These are phyloP conservation scores for Globisporangium rhizosaccharum DNA, from an alignment of 352 stramenopile species.

Conservation along the genomic window DNA sequence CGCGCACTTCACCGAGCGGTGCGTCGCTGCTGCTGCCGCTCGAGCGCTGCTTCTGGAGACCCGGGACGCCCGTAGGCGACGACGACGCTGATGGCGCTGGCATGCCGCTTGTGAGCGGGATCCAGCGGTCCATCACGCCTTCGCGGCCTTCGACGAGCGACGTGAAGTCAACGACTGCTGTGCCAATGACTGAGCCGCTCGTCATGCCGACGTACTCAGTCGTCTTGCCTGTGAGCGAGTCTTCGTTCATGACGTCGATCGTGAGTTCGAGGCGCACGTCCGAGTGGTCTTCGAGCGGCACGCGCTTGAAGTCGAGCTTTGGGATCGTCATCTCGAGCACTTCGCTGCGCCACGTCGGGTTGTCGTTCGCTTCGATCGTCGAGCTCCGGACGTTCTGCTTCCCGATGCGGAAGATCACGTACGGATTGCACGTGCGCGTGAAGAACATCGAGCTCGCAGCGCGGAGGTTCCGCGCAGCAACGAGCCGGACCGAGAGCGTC, in stretches of 20 bases:
- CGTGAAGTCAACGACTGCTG: constrained; percentile 62
- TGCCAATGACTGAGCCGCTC: constrained; percentile 73
- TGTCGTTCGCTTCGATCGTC: constrained; percentile 68
- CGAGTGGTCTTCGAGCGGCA: constrained; percentile 56
- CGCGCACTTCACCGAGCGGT: constrained; percentile 61
- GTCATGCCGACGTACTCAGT: constrained; percentile 75
- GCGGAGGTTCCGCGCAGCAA: constrained; percentile 66
- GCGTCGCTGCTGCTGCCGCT: constrained; percentile 39
- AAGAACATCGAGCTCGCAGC: constrained; percentile 78
- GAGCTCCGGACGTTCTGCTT: constrained; percentile 62
- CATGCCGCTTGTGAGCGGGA: constrained; percentile 53
- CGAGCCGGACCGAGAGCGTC: constrained; percentile 61
- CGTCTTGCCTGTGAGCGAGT: constrained; percentile 68
- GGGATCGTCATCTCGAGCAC: constrained; percentile 69
- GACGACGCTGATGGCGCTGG: background rate
- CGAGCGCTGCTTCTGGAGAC: constrained; percentile 11
- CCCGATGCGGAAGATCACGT: constrained; percentile 80
- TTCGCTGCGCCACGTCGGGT: constrained; percentile 70
- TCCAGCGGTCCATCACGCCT: constrained; percentile 74
- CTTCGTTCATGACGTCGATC: constrained; percentile 80
- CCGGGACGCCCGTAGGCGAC: no score
- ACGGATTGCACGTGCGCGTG: constrained; percentile 76
- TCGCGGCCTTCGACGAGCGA: constrained; percentile 68
- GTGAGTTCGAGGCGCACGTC: constrained; percentile 68
- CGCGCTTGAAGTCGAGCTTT: constrained; percentile 59